phyloP scores from a whole-genome alignment of 768 basidiomycete species.

The Suillus discolor region DNA sequence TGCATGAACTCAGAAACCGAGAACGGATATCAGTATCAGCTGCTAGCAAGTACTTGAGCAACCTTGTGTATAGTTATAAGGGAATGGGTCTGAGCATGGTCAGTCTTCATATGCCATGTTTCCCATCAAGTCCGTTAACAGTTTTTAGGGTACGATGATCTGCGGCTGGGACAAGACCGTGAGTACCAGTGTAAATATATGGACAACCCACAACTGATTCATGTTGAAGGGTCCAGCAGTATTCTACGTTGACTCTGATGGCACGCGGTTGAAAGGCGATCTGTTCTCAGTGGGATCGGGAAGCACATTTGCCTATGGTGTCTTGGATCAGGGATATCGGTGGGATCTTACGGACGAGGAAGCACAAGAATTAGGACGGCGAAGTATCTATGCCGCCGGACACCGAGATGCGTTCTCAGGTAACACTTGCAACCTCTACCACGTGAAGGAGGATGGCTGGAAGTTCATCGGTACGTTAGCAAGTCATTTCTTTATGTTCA shows the following conservation, averaged over 20 bases:
- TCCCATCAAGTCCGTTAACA: conserved; percentile 8
- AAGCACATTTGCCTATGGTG: conserved; percentile 98
- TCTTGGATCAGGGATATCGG: conserved; percentile 91
- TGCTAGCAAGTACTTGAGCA: conserved; percentile 95
- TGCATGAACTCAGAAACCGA: conserved; percentile 94
- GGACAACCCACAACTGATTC: conserved; percentile 6
- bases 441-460: conserved; percentile 95
- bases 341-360: conserved; percentile 94
- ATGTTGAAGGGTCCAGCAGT: conserved; percentile 77
- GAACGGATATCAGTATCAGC: conserved; percentile 99
- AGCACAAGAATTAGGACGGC: conserved; percentile 89
- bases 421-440: conserved; percentile 95
- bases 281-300: conserved; percentile 99
- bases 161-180: conserved; percentile 99
- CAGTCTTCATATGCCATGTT: conserved; percentile 14
- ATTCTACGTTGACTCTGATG: conserved; percentile 98
- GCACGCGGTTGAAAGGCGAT: conserved; percentile 92
- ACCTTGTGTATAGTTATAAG: conserved; percentile 97
- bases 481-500: conserved; percentile 3
- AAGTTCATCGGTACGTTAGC: conserved; percentile 80
- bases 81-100: conserved; percentile 99
- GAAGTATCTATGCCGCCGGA: conserved; percentile 95
- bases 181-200: conserved; percentile 27
- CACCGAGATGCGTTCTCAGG: conserved; percentile 97
- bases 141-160: conserved; percentile 92